Percentiles rank a stretch among this genome's conserved stretches.
These are phyloP conservation scores for Plasmodium billcollinsi DNA, from an alignment of 169 alveolate genomes.

Conservation along the genomic window DNA sequence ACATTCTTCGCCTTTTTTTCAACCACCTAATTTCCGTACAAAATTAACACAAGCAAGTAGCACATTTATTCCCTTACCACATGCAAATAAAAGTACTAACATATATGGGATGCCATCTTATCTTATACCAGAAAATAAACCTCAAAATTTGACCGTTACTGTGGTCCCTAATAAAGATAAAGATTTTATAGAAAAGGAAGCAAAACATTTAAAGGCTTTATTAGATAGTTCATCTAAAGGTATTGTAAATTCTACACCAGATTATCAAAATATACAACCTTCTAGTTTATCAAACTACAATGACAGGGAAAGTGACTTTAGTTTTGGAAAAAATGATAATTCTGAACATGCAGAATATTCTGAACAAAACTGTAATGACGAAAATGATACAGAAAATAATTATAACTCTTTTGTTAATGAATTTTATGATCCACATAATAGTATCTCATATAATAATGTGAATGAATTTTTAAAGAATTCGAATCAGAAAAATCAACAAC, in stretches of 20 bases:
- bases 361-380: neutral
- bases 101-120: constrained; percentile 67
- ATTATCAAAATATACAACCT: constrained; percentile 63
- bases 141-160: constrained; percentile 55
- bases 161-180: constrained; percentile 76
- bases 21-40: constrained; percentile 59
- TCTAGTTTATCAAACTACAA: constrained; percentile 40
- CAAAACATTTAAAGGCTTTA: constrained; percentile 54
- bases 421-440: constrained; percentile 24
- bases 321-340: constrained; percentile 68
- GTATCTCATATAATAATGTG: constrained; percentile 3
- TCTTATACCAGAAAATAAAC: constrained; percentile 72
- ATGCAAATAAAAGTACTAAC: constrained; percentile 39
- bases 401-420: constrained; percentile 46
- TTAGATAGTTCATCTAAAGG: constrained; percentile 74
- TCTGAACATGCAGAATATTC: constrained; percentile 15
- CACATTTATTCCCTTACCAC: constrained; percentile 23
- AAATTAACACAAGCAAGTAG: constrained; percentile 28
- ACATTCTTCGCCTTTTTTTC: constrained; percentile 65
- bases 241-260: constrained; percentile 77
- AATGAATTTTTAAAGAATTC: constrained; percentile 34
- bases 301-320: constrained; percentile 71
- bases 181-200: constrained; percentile 54
- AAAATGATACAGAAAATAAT: constrained; percentile 42
- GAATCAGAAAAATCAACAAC: constrained; percentile 11